phyloP scores from a whole-genome alignment of 2,329 filamentous ascomycete species.

The Harringtonia aguacate region DNA sequence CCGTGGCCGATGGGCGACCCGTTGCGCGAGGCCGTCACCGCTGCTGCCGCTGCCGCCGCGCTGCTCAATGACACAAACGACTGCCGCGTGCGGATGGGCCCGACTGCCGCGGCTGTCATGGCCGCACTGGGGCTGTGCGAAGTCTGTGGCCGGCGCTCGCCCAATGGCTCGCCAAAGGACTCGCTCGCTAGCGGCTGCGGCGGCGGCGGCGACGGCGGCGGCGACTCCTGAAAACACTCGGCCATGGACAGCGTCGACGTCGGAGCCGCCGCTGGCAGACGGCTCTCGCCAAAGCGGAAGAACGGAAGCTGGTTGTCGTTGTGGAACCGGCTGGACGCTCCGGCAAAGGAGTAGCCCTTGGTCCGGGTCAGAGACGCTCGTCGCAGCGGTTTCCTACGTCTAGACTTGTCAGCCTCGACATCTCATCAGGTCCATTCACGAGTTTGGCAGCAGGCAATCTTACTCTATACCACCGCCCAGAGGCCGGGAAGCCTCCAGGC shows the following conservation, averaged over 20 bases:
- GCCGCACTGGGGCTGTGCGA: slow-evolving; percentile 40
- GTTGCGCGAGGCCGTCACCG: slow-evolving; percentile 40
- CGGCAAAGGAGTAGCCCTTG: slow-evolving; percentile 64
- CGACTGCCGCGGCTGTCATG: slow-evolving; percentile 27
- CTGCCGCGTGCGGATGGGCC: slow-evolving; percentile 52
- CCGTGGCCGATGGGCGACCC: slow-evolving; percentile 57
- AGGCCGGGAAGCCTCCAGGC: slow-evolving; percentile 1
- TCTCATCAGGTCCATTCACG: too few relatives aligned
- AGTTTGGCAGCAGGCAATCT: too few relatives aligned
- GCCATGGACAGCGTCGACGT: slow-evolving; percentile 55
- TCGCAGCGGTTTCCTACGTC: slow-evolving; percentile 56
- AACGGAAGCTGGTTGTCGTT: slow-evolving; percentile 57
- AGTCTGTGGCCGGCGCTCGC: slow-evolving; percentile 49
- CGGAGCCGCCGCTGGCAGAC: slow-evolving; percentile 9
- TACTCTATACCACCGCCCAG: slow-evolving; percentile 29
- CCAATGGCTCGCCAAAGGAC: too few relatives aligned
- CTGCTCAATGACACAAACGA: slow-evolving; percentile 49
- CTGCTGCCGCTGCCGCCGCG: slow-evolving; percentile 21
- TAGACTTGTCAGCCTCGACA: slow-evolving; percentile 26
- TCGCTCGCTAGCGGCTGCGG: too few relatives aligned
- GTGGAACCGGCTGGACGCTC: slow-evolving; percentile 47
- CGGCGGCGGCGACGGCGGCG: slow-evolving; percentile 35
- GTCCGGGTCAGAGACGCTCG: slow-evolving; percentile 65
- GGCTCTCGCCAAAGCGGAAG: slow-evolving; percentile 58
- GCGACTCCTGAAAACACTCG: slow-evolving; percentile 74